Evolutionary conservation across 495 filamentous ascomycete genomes (phyloP), one percentile per base, ranked within the genome.

Genomic region (Penicillium desertorum): DNA sequence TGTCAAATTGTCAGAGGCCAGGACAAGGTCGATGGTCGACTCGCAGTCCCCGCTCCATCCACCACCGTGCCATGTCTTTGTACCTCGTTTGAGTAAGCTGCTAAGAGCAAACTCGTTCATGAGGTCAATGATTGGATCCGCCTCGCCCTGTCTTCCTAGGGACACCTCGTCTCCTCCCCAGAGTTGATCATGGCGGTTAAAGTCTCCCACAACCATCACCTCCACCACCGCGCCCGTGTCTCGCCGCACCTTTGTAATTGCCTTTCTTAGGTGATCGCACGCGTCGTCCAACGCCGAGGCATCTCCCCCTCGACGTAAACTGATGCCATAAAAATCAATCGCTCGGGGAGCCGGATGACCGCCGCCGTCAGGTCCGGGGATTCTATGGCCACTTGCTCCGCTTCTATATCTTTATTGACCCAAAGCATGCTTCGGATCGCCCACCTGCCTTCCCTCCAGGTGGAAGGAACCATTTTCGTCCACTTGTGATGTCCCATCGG

Each of bases 151-250:
- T 50, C 64, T 67, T 30, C 23, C 47, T 27, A 45, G 51, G n/a
- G 60, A 60, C 37, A 75, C 60, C 14, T 65, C 52, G 50, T 72
- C 70, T 63, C 68, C 71, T 63, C 70, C 72, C 70, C 59, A 76
- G 11, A 75, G 62, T 55, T 66, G 63, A 63, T 76, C 63, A 59
- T 71, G 61, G 43, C 62, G 64, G 57, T 73, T 73, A 47, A 72
- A 72, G 30, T 32, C 30, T 32, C 30, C 30, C 4, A 32, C 2
- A 12, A 32, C 0, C 0, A 32, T 12, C 3, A 12, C 4, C 3
- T 32, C 30, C 1, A 32, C 10, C 3, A 32, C 11, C 4, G 30
- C 10, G 10, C 30, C 30, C 11, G 11, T 32, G 11, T 32, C 30
- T 32, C 30, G 30, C 11, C 30, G 30, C 11, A 32, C 30, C 10